Conservation (phyloP, 1,284 basidiomycete species). For the Somion occarium region DNA sequence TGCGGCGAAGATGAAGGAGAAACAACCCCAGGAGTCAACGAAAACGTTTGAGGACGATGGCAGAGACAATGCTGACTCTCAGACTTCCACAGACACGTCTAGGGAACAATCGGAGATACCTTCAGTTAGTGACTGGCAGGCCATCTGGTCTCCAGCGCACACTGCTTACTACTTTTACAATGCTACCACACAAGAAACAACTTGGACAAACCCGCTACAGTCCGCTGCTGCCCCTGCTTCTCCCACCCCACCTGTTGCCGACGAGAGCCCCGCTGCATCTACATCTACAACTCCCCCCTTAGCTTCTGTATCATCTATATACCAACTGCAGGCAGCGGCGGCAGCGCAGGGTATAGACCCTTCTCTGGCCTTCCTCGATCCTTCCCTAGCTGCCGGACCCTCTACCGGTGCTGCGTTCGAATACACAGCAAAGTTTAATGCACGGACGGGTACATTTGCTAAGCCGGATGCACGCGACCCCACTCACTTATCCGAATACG, state of each 20-base stretch:
- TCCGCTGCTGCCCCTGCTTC: constrained; percentile 15
- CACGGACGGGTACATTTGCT: constrained; percentile 78
- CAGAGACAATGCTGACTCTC: constrained; percentile 1
- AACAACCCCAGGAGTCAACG: background rate
- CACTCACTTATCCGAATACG: constrained; percentile 77
- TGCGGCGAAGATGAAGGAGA: background rate
- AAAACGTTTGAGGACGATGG: constrained; percentile 5
- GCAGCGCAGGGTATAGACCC: constrained; percentile 81
- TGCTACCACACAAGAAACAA: constrained; percentile 72
- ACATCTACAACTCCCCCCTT: constrained; percentile 20
- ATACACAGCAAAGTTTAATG: constrained; percentile 77
- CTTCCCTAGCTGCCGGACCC: constrained; percentile 49
- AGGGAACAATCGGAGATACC: background rate
- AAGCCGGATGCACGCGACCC: constrained; percentile 64
- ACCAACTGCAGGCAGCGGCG: constrained; percentile 58
- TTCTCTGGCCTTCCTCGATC: constrained; percentile 77
- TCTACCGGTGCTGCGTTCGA: constrained; percentile 36
- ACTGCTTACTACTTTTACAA: constrained; percentile 91
- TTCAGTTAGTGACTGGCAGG: constrained; percentile 67
- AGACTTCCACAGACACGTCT: background rate
- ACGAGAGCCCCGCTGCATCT: constrained; percentile 6
- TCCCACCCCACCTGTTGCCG: constrained; percentile 17
- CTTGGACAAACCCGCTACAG: constrained; percentile 82
- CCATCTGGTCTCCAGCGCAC: constrained; percentile 77
- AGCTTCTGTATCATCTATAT: constrained; percentile 23